These are phyloP conservation scores for Penicillium subrubescens DNA, from an alignment of 495 filamentous ascomycete genomes.

Conservation along the genomic window DNA sequence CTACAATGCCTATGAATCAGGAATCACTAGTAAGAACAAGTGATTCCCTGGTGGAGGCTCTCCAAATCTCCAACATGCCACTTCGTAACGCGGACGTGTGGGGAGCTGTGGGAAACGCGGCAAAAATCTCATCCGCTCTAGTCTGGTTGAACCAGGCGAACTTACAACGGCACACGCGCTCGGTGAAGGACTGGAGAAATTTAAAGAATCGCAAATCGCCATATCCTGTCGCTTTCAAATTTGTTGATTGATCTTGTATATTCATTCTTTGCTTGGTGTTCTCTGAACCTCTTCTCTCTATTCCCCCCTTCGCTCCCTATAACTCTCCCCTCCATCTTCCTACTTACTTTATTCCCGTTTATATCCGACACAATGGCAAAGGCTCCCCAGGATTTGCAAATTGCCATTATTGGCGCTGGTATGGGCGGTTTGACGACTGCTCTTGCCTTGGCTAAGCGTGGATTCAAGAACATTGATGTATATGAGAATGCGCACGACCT, in stretches of 20 bases:
- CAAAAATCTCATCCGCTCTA: slow-evolving; percentile 29
- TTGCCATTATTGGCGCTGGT: slow-evolving; percentile 55
- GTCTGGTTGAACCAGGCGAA: slow-evolving; percentile 7
- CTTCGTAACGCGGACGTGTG: slow-evolving; percentile 19
- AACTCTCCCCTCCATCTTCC: not conserved
- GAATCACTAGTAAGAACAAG: not conserved
- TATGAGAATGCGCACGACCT: slow-evolving; percentile 73
- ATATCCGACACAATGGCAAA: slow-evolving; percentile 30
- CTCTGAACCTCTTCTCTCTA: not conserved
- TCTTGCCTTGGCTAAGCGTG: slow-evolving; percentile 71
- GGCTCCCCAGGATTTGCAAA: slow-evolving; percentile 42
- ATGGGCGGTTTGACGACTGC: slow-evolving; percentile 78
- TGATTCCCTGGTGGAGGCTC: not conserved
- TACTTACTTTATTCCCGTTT: not conserved
- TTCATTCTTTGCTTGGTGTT: not conserved
- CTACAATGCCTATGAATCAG: not conserved
- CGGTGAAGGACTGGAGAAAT: slow-evolving; percentile 13
- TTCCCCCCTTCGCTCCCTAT: not conserved
- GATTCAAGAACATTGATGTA: slow-evolving; percentile 71
- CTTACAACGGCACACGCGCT: slow-evolving; percentile 18
- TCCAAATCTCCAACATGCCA: not conserved
- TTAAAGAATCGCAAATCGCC: slow-evolving; percentile 14
- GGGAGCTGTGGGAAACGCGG: slow-evolving; percentile 35
- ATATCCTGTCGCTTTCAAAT: not conserved
- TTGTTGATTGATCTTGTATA: not conserved